Conservation (phyloP, 495 filamentous ascomycete species). For the Xylaria palmicola region DNA sequence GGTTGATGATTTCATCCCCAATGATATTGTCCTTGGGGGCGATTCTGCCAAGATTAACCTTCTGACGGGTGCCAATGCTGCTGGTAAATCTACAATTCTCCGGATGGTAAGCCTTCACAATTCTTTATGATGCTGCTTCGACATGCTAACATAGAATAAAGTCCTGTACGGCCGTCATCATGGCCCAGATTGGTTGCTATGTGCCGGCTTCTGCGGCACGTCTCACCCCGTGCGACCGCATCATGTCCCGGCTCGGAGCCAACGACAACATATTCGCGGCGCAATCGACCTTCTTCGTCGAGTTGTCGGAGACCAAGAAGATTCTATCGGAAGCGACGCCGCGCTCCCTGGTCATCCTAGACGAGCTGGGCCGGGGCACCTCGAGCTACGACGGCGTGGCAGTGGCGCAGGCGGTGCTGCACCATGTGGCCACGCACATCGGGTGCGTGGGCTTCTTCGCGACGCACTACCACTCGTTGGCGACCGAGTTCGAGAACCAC, state of each 20-base stretch:
- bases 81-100: constrained; percentile 97
- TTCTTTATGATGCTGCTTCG: neutral
- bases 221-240: constrained; percentile 91
- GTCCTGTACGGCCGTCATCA: constrained; percentile 91
- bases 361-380: constrained; percentile 94
- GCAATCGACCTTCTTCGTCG: constrained; percentile 98
- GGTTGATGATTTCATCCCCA: constrained; percentile 94
- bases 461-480: constrained; percentile 94
- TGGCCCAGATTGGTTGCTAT: constrained; percentile 98
- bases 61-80: constrained; percentile 94
- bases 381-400: constrained; percentile 94
- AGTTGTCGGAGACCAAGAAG: constrained; percentile 96
- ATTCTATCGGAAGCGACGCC: constrained; percentile 94
- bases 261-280: constrained; percentile 99
- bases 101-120: constrained; percentile 70
- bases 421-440: constrained; percentile 90
- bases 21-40: constrained; percentile 87
- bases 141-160: constrained; percentile 26
- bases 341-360: constrained; percentile 92
- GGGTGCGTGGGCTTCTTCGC: constrained; percentile 97
- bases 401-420: constrained; percentile 92
- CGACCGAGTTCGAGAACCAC: constrained; percentile 82
- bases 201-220: constrained; percentile 79
- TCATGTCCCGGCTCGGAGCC: constrained; percentile 97
- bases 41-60: constrained; percentile 78